phyloP scores from a whole-genome alignment of 2,329 filamentous ascomycete genomes.

The Aphanoascus verrucosus region DNA sequence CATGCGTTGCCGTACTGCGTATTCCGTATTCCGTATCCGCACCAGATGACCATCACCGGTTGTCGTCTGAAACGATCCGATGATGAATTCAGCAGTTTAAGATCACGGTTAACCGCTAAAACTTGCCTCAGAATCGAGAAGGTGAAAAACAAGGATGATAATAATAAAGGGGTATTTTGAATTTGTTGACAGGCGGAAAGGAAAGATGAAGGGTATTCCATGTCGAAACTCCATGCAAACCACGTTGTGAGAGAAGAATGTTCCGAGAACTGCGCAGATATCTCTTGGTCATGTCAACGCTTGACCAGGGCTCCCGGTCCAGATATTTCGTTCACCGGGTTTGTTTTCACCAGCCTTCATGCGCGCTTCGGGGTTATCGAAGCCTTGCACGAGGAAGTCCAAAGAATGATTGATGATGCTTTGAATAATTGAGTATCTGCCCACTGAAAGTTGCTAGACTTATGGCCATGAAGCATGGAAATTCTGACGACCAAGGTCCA shows the following conservation, averaged over 20 bases:
- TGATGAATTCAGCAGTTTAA: neutral
- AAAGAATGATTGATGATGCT: neutral
- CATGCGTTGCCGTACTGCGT: neutral
- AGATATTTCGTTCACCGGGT: neutral
- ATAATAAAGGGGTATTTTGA: neutral
- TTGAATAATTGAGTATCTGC: no score
- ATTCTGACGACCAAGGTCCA: neutral
- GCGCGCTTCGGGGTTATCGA: neutral
- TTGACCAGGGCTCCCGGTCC: conserved; percentile 5
- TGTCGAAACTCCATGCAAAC: neutral
- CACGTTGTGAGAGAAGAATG: neutral
- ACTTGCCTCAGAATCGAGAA: conserved; percentile 1
- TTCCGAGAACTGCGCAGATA: neutral
- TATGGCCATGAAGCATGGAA: neutral
- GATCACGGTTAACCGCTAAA: neutral
- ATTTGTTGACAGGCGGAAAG: neutral
- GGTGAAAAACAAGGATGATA: neutral
- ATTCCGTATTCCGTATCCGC: neutral
- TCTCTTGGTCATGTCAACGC: neutral
- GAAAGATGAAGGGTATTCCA: neutral
- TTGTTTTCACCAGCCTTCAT: neutral
- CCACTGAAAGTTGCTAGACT: neutral
- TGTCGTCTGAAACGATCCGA: neutral
- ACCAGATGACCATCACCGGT: neutral
- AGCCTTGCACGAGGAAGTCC: neutral